Base-by-base conservation (phyloP, 805 yeast genomes). In the Metschnikowia shivogae region DNA sequence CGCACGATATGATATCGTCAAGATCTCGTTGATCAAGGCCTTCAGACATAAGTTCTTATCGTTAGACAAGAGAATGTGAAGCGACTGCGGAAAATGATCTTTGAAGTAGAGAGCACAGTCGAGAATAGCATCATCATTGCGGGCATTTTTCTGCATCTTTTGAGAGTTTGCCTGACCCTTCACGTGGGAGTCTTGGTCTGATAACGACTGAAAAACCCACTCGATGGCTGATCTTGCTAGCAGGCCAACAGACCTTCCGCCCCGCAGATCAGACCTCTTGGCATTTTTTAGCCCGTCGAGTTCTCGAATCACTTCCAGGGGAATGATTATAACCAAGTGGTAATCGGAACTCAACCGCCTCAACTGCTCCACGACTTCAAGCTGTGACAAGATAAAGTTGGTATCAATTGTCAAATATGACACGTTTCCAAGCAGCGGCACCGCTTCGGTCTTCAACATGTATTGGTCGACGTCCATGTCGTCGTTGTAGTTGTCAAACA, bases 31-130 rank as follows among this genome's bases (percentile, higher is more conserved):
- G 2, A 83, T 63, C 36, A 89, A 63, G 0, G 96, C 95, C 61
- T 85, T 86, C 50, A 78, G 62, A 61, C 97, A 88, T 7, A 90
- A 69, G 59, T 89, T 90, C 54, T 81, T 84, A 61, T 90, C 97
- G 59, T 90, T 86, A 0, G 96, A 84, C 47, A 89, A 56, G 22
- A 87, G 61, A 2, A 89, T 74, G 6, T 84, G 84, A 19, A 71
- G 54, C 9, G 62, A 55, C 4, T 62, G 54, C 3, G 61, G 55
- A 41, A 60, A 52, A 11, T 64, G 62, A 10, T 67, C 62, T 48
- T 76, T 72, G 46, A 83, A 81, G 58, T 76, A 89, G 22, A 84
- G 56, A 54, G 95, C 85, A 60, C 96, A 89, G 61, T 90, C 97
- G 34, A 89, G 64, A 49, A 90, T 89, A 0, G 95, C 76, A 56